These are phyloP conservation scores for Vanilla planifolia DNA, from an alignment of 106 monocot genomes.

Conservation along the genomic window DNA sequence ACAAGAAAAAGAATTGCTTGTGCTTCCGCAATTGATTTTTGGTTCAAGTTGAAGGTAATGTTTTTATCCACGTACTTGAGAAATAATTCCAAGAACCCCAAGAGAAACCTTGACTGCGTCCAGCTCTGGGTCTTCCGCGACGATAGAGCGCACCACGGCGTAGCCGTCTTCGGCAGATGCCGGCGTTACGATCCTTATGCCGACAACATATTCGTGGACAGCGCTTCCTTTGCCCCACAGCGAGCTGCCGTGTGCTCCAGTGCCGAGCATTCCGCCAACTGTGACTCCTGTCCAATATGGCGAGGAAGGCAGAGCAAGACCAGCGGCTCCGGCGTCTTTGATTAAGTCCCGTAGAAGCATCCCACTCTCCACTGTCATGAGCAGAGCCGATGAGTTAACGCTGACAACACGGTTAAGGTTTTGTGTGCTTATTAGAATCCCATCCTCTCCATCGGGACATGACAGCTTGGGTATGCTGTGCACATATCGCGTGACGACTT, in stretches of 20 bases:
- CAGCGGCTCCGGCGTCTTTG: constrained; percentile 19
- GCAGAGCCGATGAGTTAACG: constrained; percentile 8
- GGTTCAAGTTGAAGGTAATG: too few species aligned
- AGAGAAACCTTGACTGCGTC: constrained; percentile 47
- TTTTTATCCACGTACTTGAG: too few species aligned
- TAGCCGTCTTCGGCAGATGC: constrained; percentile 15
- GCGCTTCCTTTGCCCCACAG: constrained; percentile 41
- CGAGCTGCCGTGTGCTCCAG: constrained; percentile 56
- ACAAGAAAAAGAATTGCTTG: too few species aligned
- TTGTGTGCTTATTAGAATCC: constrained; percentile 44
- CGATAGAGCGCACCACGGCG: constrained; percentile 18
- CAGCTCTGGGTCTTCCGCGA: constrained; percentile 16
- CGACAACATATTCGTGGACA: constrained; percentile 47
- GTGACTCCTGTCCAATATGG: constrained; percentile 49
- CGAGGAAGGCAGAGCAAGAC: constrained; percentile 25
- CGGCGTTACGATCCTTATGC: constrained; percentile 26
- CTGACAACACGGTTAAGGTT: constrained; percentile 17
- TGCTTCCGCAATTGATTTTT: too few species aligned
- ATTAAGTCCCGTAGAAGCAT: constrained; percentile 27
- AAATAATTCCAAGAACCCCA: constrained; percentile 50
- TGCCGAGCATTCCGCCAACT: constrained; percentile 42
- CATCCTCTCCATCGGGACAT: constrained; percentile 33
- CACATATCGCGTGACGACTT: constrained; percentile 29
- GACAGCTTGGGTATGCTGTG: constrained; percentile 63
- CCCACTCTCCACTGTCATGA: constrained; percentile 36